Conservation (phyloP, 164 flowering plant genomes). For the Macadamia tetraphylla region DNA sequence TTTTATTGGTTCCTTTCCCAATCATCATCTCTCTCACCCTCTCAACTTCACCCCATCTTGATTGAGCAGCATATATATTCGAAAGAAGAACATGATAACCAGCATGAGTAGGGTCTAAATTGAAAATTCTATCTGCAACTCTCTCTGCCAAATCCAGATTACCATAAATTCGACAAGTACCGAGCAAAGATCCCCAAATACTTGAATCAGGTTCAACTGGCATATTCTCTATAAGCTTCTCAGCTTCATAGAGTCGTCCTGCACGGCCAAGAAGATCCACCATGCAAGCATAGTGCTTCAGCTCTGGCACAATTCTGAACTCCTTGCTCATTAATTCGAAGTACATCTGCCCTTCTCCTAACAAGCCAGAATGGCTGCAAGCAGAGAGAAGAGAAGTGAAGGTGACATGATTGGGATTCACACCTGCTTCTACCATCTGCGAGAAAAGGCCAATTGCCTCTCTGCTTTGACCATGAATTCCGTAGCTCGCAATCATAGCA, state of each 20-base stretch:
- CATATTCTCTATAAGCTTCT: slow-evolving; percentile 23
- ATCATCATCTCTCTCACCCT: slow-evolving; percentile 21
- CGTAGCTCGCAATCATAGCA: slow-evolving; percentile 31
- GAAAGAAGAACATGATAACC: slow-evolving; percentile 32
- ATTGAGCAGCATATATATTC: slow-evolving; percentile 31
- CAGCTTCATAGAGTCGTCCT: slow-evolving; percentile 28
- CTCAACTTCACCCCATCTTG: slow-evolving; percentile 26
- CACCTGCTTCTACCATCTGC: slow-evolving; percentile 18
- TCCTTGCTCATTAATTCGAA: slow-evolving; percentile 20
- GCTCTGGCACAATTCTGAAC: slow-evolving; percentile 16
- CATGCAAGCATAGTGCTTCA: slow-evolving; percentile 26
- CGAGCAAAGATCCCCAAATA: slow-evolving; percentile 33
- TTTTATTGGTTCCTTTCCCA: slow-evolving; percentile 14
- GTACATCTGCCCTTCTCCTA: slow-evolving; percentile 21
- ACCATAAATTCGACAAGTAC: slow-evolving; percentile 29
- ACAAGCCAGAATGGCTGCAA: slow-evolving; percentile 30
- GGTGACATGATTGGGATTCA: slow-evolving; percentile 28
- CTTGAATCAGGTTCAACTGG: slow-evolving; percentile 22
- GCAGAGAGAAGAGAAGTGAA: slow-evolving; percentile 28
- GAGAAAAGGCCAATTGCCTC: slow-evolving; percentile 20
- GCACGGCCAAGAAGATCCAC: slow-evolving; percentile 32
- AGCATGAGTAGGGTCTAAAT: slow-evolving; percentile 22
- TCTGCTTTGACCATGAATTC: slow-evolving; percentile 26
- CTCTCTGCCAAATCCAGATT: slow-evolving; percentile 26
- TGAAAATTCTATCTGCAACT: slow-evolving; percentile 19